phyloP scores from a whole-genome alignment of 202 grass and related monocot species.

The Brachypodium distachyon region DNA sequence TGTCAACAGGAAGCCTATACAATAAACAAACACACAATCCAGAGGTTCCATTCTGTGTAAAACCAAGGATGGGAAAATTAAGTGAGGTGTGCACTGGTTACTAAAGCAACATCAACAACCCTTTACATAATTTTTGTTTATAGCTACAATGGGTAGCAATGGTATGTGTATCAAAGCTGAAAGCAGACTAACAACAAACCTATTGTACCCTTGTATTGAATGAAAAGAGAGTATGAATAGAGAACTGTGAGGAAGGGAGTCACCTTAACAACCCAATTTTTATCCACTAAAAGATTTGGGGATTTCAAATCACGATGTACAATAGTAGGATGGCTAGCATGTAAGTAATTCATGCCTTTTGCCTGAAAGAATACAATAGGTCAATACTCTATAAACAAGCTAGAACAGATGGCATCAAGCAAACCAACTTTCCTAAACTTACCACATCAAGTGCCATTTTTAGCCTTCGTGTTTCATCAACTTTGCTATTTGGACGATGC shows the following conservation, averaged over 20 bases:
- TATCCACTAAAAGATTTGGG: slow-evolving; percentile 98
- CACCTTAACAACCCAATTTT: slow-evolving; percentile 99
- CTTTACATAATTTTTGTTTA: neutral
- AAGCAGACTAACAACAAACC: slow-evolving; percentile 20
- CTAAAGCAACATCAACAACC: neutral
- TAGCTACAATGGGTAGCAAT: neutral
- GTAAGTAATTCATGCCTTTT: slow-evolving; percentile 99
- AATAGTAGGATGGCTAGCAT: slow-evolving; percentile 86
- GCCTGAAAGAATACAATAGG: slow-evolving; percentile 57
- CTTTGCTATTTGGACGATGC: slow-evolving; percentile 76
- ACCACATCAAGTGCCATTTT: slow-evolving; percentile 99
- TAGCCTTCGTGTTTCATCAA: slow-evolving; percentile 72
- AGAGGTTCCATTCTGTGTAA: slow-evolving; percentile 6
- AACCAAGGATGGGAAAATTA: neutral
- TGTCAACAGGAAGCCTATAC: neutral
- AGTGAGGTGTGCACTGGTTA: neutral
- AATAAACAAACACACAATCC: neutral
- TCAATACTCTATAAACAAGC: slow-evolving; percentile 1
- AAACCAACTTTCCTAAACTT: slow-evolving; percentile 30
- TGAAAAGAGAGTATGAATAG: no score
- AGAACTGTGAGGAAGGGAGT: slow-evolving; percentile 4
- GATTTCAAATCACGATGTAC: slow-evolving; percentile 98
- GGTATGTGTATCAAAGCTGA: neutral
- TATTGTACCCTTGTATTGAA: neutral
- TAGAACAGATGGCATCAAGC: neutral